Percentiles rank a stretch among this genome's conserved stretches.
Evolutionary conservation across 2,329 filamentous ascomycete genomes (phyloP).

Genomic region (Zasmidium citrigriseum): DNA sequence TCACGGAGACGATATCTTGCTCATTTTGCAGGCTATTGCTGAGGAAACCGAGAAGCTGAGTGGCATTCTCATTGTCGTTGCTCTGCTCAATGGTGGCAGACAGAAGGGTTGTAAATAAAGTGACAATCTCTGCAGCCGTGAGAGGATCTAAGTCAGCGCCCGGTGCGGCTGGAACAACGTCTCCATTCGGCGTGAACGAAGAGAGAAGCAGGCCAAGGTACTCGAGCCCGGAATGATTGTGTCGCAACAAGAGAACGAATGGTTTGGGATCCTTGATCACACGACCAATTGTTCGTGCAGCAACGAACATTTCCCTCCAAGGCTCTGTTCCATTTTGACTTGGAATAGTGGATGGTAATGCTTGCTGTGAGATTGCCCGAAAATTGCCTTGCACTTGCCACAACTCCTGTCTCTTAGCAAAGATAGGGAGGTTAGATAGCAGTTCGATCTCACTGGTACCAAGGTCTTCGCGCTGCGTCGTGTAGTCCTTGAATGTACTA

Average conservation of each 20-base stretch:
- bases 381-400: conserved; percentile 9
- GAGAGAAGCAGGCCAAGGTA: conserved; percentile 77
- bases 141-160: conserved; percentile 51
- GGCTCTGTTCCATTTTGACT: neutral
- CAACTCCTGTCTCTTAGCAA: conserved; percentile 41
- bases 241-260: conserved; percentile 71
- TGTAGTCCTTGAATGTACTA: conserved; percentile 69
- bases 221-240: conserved; percentile 75
- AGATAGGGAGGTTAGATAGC: conserved; percentile 63
- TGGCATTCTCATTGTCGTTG: conserved; percentile 39
- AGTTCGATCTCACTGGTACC: conserved; percentile 79
- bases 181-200: conserved; percentile 59
- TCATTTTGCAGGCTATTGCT: conserved; percentile 51
- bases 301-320: neutral
- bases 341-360: neutral
- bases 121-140: conserved; percentile 71
- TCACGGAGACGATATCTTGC: conserved; percentile 73
- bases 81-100: conserved; percentile 34
- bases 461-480: conserved; percentile 80
- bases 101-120: conserved; percentile 71
- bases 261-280: conserved; percentile 78
- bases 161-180: conserved; percentile 19
- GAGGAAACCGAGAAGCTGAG: conserved; percentile 51
- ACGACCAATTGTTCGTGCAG: conserved; percentile 65
- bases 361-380: neutral